These are phyloP conservation scores for Sistotremastrum niveocremeum DNA, from an alignment of 768 basidiomycete genomes.

Conservation along the genomic window DNA sequence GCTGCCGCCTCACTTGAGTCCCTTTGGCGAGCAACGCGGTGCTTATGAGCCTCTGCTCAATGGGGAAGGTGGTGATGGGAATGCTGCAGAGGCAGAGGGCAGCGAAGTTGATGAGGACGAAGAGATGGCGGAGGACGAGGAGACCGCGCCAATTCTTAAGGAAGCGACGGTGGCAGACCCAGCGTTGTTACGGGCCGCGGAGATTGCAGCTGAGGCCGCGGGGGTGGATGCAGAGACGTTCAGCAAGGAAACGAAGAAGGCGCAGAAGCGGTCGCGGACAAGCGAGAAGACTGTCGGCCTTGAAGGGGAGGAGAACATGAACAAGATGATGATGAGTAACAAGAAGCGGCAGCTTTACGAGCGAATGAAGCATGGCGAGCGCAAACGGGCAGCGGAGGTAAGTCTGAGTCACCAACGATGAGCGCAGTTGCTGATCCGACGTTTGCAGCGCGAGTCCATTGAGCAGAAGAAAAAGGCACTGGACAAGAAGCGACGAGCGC, in stretches of 20 bases:
- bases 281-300: conserved; percentile 16
- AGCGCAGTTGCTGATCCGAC: conserved; percentile 5
- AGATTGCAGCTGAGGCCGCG: conserved; percentile 82
- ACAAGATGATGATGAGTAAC: conserved; percentile 97
- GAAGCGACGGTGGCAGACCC: conserved; percentile 33
- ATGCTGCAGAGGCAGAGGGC: conserved; percentile 18
- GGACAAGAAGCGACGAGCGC: conserved; percentile 34
- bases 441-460: conserved; percentile 42
- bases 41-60: conserved; percentile 55
- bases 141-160: neutral
- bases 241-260: conserved; percentile 59
- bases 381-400: conserved; percentile 70
- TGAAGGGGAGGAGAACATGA: conserved; percentile 63
- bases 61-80: conserved; percentile 21
- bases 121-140: conserved; percentile 17
- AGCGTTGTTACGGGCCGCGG: conserved; percentile 67
- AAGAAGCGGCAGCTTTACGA: conserved; percentile 89
- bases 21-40: conserved; percentile 73
- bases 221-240: conserved; percentile 73
- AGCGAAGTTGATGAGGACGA: conserved; percentile 19
- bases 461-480: conserved; percentile 44
- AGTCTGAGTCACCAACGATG: conserved; percentile 14
- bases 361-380: conserved; percentile 80
- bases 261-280: conserved; percentile 29
- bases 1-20: conserved; percentile 90